phyloP scores from a whole-genome alignment of 768 basidiomycete genomes.

The Dentipellis sp. region DNA sequence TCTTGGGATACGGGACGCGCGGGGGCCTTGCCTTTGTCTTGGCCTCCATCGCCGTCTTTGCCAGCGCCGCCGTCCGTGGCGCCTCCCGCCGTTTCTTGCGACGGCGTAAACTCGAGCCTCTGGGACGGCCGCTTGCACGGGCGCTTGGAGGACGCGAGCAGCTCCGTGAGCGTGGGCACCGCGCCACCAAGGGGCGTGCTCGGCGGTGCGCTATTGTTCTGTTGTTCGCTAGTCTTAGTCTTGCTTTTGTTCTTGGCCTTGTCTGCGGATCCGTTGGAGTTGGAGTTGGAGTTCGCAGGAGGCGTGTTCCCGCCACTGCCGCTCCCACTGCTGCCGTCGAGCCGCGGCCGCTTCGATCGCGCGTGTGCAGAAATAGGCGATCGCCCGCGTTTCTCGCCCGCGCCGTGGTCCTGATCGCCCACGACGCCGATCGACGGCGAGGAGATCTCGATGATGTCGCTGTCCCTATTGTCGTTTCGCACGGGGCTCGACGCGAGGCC shows the following conservation, averaged over 20 bases:
- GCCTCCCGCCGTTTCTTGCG: background rate
- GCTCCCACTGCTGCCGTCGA: background rate
- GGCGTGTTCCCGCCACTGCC: background rate
- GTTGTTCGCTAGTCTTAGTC: background rate
- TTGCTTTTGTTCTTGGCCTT: background rate
- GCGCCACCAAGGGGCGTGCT: background rate
- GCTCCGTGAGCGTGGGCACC: conserved; percentile 17
- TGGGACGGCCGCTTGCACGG: conserved; percentile 19
- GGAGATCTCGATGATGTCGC: background rate
- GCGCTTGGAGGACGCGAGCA: conserved; percentile 34
- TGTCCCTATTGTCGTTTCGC: background rate
- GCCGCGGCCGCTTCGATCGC: background rate
- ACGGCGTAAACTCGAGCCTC: background rate
- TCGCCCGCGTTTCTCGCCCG: background rate
- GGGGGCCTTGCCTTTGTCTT: conserved; percentile 11
- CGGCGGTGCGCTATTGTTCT: background rate
- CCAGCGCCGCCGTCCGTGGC: conserved; percentile 18
- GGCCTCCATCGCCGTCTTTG: too few relatives aligned
- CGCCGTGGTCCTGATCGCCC: background rate
- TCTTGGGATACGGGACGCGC: conserved; percentile 15
- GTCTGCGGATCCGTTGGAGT: background rate
- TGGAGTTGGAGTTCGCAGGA: background rate
- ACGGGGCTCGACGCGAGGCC: background rate
- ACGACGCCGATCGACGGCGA: background rate
- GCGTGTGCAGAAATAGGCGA: background rate